Percentiles rank a stretch among this genome's conserved stretches.
Conservation (phyloP, 208 protist species). For the Tetramitus jugosus region DNA sequence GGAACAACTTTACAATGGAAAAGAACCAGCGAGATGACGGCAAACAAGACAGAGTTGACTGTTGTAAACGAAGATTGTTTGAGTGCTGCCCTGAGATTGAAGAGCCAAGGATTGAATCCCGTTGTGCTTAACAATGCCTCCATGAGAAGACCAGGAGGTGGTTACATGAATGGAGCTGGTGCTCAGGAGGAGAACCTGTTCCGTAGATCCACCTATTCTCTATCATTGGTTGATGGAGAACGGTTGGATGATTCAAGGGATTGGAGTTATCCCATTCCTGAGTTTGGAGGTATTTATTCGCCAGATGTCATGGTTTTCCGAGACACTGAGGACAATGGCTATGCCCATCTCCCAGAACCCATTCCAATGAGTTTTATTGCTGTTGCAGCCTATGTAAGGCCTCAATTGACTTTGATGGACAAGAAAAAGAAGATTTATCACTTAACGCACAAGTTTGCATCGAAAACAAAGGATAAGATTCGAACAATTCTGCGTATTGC, state of each 20-base stretch:
- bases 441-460: background rate
- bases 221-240: background rate
- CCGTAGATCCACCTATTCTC: background rate
- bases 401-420: background rate
- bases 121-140: constrained; percentile 32
- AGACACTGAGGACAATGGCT: background rate
- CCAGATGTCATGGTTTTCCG: background rate
- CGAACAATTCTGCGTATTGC: background rate
- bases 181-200: constrained; percentile 5
- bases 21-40: too few species aligned
- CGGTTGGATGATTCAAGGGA: background rate
- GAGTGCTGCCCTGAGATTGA: background rate
- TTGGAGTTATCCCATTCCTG: constrained; percentile 20
- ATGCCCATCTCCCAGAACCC: background rate
- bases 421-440: background rate
- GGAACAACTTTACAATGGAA: too few species aligned
- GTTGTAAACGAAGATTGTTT: constrained; percentile 28
- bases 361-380: background rate
- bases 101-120: constrained; percentile 23
- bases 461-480: background rate
- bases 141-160: constrained; percentile 20
- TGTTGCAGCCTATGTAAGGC: background rate
- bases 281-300: constrained; percentile 12
- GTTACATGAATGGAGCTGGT: background rate
- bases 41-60: too few species aligned